Evolutionary conservation across 2,329 filamentous ascomycete genomes (phyloP), one percentile per base, ranked within the genome.

Genomic region (Rutstroemia sp.): DNA sequence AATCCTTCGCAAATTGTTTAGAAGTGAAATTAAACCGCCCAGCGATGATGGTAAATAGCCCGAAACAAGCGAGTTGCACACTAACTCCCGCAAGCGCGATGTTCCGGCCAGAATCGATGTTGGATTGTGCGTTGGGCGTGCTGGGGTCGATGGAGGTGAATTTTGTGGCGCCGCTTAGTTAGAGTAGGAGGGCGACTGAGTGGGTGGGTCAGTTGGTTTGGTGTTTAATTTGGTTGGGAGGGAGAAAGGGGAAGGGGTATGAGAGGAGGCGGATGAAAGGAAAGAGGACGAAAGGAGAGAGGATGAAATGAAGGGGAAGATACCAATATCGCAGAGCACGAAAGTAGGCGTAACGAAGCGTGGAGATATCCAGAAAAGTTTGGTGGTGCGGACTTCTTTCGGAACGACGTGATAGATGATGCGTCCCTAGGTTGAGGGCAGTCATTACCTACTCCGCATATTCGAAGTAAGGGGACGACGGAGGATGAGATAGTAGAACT

Each of bases 1-100:
- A 64, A 10, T 59, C 59, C 6, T 62, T 59, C 5, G 61, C 61
- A 61, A 75, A 76, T 23, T 64, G 65, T 55, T 69, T 71, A 1
- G 73, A 75, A 4, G 71, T 74, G 53, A 77, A 75, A 59, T 77
- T 74, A 61, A 78, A 79, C 6, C 76, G 72, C 3, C 71, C 66
- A 0, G 75, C 75, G 5, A 76, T 66, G 25, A 79, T 55, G 4
- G 69, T 71, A 55, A 79, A 78, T 2, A 78, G 65, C 0, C 75
- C 75, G 57, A 78, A 78, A 1, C 73, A 75, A 0, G 62, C 63
- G 12, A 79, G 67, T 57, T 78, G 75, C 1, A 75, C 57, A n/a
- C 67, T 67, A 6, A 75, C 71, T n/a, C 74, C 74, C 4, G 65
- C 63, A 18, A 73, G 63, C 2, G 74, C 74, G 37, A 76, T 68